Evolutionary conservation across 176 grass and related monocot genomes (phyloP), one percentile per base, ranked within the genome.

Genomic region (Elaeis guineensis): DNA sequence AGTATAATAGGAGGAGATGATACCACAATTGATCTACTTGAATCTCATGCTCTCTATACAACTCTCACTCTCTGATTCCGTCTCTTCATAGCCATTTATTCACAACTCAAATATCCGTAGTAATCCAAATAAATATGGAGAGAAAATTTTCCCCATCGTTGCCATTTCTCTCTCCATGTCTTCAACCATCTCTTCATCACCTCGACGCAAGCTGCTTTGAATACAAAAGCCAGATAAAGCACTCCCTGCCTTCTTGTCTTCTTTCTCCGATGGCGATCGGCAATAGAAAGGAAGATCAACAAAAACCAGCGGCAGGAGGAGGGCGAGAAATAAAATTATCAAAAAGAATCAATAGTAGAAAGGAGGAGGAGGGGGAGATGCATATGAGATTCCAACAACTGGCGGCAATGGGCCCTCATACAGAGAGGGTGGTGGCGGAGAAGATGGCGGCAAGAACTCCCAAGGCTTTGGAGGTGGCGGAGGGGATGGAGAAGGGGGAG

Each of bases 321-420:
- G 54, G 52, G 56, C 16, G 2, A 39, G 64, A 64, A 64, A 66
- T 57, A 16, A 1, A 59, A 52, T 54, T 24, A 19, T 21, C 51
- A 0, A 71, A 71, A 86, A 69, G 67, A 83, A 87, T 87, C 55
- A 25, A 50, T 50, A 59, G 67, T 39, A 88, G 35, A 44, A 44
- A 44, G 35, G 35, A 76, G 72, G 72, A 65, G 72, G 21, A 2
- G 21, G 17, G 4, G 72, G 48, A 3, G 83, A 44, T 44, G 35
- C 9, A 44, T 44, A 44, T 44, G 35, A 44, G 35, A 44, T 44
- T 44, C 35, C 35, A 44, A 12, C 9, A 44, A 44, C 35, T 2
- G 35, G 35, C 11, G 35, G 35, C 35, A 44, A 44, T 44, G 35
- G 35, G 35, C 35, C 35, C 2, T 44, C 35, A 44, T 44, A 44